Evolutionary conservation across 768 basidiomycete genomes (phyloP), one percentile per base, ranked within the genome.

Genomic region (Tricholoma terreum): DNA sequence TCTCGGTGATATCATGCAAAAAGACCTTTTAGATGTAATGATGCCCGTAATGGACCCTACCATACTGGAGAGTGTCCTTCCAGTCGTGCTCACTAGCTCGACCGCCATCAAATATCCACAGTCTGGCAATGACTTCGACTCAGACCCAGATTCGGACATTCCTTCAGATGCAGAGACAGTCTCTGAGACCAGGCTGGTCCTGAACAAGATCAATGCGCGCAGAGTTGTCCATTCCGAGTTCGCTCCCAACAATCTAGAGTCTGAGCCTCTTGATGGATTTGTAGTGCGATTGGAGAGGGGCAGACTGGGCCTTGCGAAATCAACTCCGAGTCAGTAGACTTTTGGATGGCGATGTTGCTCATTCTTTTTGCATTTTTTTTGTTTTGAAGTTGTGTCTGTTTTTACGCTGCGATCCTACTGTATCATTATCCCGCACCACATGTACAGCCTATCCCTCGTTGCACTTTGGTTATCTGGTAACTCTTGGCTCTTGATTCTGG

Each of bases 151-250:
- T 52, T 27, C 60, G 61, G 34, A 15, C 2, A 56, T 61, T 24
- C 64, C 63, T 38, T 75, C 73, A 3, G 73, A 78, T 51, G 67
- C 65, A 5, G 78, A 80, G 57, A 71, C 68, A 43, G 68, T 64
- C 10, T 54, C 63, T 14, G 80, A 80, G 59, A 78, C 77, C 34
- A 79, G 71, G 61, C 78, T 83, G 78, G 79, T 88, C 45, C 69
- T 86, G 40, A 77, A 84, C 57, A 86, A 88, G 65, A 80, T 86
- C 65, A 90, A 90, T 54, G 86, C 87, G 7, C 77, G 89, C 21
- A 79, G 83, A 36, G 75, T 90, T 51, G 79, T 90, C 4, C 87
- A 90, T 60, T 70, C 78, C 30, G 89, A 91, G 69, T 87, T 86
- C 65, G 74, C 74, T 14, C 76, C 87, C 55, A 84, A 89, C 61